Conservation (phyloP, 495 filamentous ascomycete genomes). For the Tuber microsphaerosporum region DNA sequence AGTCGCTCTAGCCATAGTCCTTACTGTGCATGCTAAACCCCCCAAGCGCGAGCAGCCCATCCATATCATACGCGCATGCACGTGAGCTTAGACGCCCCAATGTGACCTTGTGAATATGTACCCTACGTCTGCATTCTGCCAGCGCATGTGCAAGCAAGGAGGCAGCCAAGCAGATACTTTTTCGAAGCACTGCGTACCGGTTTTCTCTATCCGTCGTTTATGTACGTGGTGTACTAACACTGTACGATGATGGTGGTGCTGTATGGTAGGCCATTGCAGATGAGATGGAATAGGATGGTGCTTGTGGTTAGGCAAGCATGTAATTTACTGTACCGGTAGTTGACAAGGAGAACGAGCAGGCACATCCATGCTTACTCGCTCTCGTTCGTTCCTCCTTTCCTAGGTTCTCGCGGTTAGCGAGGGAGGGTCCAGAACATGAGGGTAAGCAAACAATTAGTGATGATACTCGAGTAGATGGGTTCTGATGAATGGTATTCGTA, state of each 20-base stretch:
- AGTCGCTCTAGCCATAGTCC: not conserved
- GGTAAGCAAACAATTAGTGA: not conserved
- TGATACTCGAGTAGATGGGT: not conserved
- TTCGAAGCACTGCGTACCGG: not conserved
- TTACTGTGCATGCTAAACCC: not conserved
- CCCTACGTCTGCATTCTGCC: not conserved
- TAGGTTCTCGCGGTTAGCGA: not conserved
- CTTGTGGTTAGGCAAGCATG: not conserved
- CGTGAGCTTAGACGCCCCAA: conserved; percentile 25
- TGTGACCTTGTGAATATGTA: conserved; percentile 14
- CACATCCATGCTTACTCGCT: not conserved
- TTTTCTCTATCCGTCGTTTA: not conserved
- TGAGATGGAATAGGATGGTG: not conserved
- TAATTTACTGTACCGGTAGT: not conserved
- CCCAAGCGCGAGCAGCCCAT: not conserved
- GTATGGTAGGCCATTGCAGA: not conserved
- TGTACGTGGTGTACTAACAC: too few species aligned
- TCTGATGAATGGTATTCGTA: not conserved
- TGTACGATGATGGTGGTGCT: not conserved
- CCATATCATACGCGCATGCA: conserved; percentile 27
- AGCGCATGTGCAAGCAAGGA: not conserved
- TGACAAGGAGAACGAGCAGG: not conserved
- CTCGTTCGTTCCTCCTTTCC: not conserved
- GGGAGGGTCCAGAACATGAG: not conserved
- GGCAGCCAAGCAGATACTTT: not conserved